A percentile compares a stretch with the other conserved stretches of the same genome.
These are phyloP conservation scores for Aspergillus ustus DNA, from an alignment of 2,329 filamentous ascomycete genomes.

Conservation along the genomic window DNA sequence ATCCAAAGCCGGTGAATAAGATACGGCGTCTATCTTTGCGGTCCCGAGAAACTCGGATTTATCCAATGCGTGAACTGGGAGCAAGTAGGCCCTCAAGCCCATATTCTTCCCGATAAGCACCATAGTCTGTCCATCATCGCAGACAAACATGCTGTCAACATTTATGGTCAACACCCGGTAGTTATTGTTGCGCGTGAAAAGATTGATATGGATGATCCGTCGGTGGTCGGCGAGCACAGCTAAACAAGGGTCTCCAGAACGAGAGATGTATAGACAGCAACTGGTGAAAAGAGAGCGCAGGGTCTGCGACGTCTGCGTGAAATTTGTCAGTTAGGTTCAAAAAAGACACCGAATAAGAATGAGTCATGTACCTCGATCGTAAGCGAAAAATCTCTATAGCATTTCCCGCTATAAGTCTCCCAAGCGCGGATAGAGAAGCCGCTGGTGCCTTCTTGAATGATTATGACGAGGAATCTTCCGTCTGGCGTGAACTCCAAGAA, in stretches of 20 bases:
- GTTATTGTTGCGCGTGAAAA: not conserved
- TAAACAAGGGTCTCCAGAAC: constrained; percentile 3
- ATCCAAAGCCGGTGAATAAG: constrained; percentile 7
- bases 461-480: constrained; percentile 18
- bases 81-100: constrained; percentile 8
- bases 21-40: constrained; percentile 9
- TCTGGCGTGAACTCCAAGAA: constrained; percentile 20
- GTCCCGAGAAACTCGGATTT: not conserved
- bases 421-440: constrained; percentile 18
- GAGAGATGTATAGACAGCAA: constrained; percentile 2
- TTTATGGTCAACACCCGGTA: not conserved
- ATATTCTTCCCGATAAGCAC: constrained; percentile 10
- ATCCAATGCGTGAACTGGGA: constrained; percentile 5
- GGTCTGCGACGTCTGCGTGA: not conserved
- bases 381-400: constrained; percentile 9
- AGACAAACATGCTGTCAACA: constrained; percentile 10
- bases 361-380: not conserved
- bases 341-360: not conserved
- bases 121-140: constrained; percentile 1
- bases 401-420: constrained; percentile 16
- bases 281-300: constrained; percentile 6
- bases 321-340: not conserved
- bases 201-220: constrained; percentile 6
- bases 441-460: constrained; percentile 9
- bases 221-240: constrained; percentile 7